Base-by-base conservation (phyloP, 768 basidiomycete species). In the Boletus vinaceobasis region DNA sequence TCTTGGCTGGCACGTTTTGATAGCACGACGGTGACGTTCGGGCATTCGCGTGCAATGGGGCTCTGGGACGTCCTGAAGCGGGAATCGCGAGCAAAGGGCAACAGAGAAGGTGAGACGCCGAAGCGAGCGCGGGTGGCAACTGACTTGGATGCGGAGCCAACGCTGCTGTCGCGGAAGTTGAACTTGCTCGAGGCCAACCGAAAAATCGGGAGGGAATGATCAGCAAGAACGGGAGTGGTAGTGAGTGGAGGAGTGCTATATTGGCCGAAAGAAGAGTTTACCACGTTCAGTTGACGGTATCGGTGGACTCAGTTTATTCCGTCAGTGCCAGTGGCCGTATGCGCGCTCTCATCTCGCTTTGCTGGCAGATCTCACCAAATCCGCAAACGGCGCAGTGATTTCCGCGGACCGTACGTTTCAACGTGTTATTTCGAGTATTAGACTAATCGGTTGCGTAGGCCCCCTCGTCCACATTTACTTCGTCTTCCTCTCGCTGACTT, bases 331-430 rank as follows among this genome's bases (percentile, higher is more conserved):
- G 27, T 43, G 51, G 47, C 53, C 47, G 26, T 55, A 33, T 33
- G 35, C 27, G 32, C 36, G 42, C 29, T 14, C 50, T 29, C 48
- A 64, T 64, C 54, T 65, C 47, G 46, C 33, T 38, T 47, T 46
- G 11, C 48, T 38, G n/a, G 23, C 31, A 53, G 68, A 68, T 70
- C 67, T 63, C 61, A 53, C 61, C 50, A 58, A 50, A 42, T 56
- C 68, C 57, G 55, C 63, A 68, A 58, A 60, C 48, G 53, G 59
- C 32, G 36, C 50, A 49, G 62, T 61, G 68, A 65, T 71, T 71
- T 68, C 68, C 68, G 68, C 68, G 68, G 68, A 69, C 50, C 21
- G 57, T 66, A 9, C 39, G 23, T 53, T 48, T 37, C 52, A 60
- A 51, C 64, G 46, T 65, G 60, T 70, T 57, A 48, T 43, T 69